Evolutionary conservation across 1,284 basidiomycete species (phyloP), one percentile per base, ranked within the genome.

Genomic region (Rhodotorula sp.): DNA sequence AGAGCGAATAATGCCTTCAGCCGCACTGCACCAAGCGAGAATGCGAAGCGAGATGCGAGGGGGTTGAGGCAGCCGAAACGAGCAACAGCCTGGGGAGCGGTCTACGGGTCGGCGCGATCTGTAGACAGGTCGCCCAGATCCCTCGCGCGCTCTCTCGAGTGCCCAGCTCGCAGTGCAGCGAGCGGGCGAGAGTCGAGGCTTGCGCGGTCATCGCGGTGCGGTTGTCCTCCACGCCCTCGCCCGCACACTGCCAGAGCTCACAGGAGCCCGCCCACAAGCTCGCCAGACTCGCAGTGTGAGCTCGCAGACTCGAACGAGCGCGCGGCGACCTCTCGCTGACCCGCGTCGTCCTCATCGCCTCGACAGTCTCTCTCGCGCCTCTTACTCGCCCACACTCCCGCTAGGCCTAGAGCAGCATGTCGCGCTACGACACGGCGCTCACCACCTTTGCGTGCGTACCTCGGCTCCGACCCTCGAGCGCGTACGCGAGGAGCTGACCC

Each of bases 341-440:
- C 25, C 59, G 12, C 27, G 7, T 2, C 13, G 12, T 44, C 41
- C 25, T 49, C 41, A 42, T 21, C 46, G 16, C 54, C 42, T 4
- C 17, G 23, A 54, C 56, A 34, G 54, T 48, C 62, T 27, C 25
- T 34, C 50, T n/a, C 19, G 34, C 41, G 4, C 4, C 54, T 49
- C 62, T 16, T 45, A 21, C 27, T 8, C 66, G 8, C 49, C 34
- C 46, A 9, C 45, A 21, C 27, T 23, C 23, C 25, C 14, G 21
- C 42, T 5, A 53, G n/a, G 2, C 9, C 34, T 25, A 19, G n/a
- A 9, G 17, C 61, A 45, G 14, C 41, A 68, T 72, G 71, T 61
- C 56, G 42, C 67, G 71, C 45, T 72, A 72, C 71, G 71, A 72
- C 52, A 67, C 71, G n/a, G 64, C 71, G 0, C 61, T 72, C n/a